Base-by-base conservation (phyloP, 1,284 basidiomycete genomes). In the Anthracocystis walkeri region DNA sequence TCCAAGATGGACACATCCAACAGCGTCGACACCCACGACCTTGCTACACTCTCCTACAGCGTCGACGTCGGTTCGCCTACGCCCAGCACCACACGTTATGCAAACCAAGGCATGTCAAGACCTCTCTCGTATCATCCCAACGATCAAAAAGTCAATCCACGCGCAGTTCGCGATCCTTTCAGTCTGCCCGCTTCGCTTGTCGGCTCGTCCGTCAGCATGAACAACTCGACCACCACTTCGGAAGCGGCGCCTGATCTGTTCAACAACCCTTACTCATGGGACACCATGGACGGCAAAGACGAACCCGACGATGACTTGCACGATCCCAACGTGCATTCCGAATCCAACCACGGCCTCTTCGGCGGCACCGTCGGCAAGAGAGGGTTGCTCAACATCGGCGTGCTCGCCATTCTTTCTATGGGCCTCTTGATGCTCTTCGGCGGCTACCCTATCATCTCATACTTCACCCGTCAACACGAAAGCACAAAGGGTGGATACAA, bases 381-480 rank as follows among this genome's bases (percentile, higher is more conserved):
- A 40, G 80, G 66, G 16, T 33, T 84, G 29, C 65, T 84, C 64
- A 89, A 93, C 79, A 89, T 90, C 53, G 87, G 90, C 0, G 86
- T 86, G 11, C 82, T 89, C 16, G 82, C 87, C 45, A 60, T 87
- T 35, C 83, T 89, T 27, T 79, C 84, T 20, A 60, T 56, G 6
- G 86, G 84, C 0, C 85, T 91, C 56, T 82, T 91, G 10, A 85
- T 85, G 56, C 89, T 95, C 7, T 95, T 95, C 83, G 89, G 91
- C 25, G 89, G 90, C 46, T 94, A 93, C 79, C 93, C 93, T 2
- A 89, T 95, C 79, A 82, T 93, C 77, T 53, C 72, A 0, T 75
- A 79, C 67, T 62, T 59, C 45, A 38, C 62, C 2, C 54, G 65
- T n/a, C 51, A 29, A 18, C 50, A 55, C 20, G 65, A 66, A 14